Percentiles rank a stretch among this genome's conserved stretches.
phyloP scores from a whole-genome alignment of 495 filamentous ascomycete genomes.

The Hypomontagnella submonticulosa region DNA sequence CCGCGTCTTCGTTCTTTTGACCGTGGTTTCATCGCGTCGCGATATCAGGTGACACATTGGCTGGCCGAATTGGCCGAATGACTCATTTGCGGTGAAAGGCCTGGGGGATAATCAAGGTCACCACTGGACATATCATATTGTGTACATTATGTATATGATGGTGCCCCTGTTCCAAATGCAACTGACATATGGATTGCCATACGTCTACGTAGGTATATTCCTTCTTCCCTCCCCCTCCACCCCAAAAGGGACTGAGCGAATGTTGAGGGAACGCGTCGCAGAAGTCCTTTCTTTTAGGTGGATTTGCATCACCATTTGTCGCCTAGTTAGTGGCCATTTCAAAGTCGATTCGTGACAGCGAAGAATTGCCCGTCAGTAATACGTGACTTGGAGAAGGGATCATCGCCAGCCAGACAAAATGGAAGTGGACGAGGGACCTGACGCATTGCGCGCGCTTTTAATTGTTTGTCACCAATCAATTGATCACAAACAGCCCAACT shows the following conservation, averaged over 20 bases:
- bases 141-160: not conserved
- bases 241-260: conserved; percentile 5
- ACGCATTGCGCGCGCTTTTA: conserved; percentile 20
- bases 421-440: conserved; percentile 15
- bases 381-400: conserved; percentile 11
- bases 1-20: conserved; percentile 9
- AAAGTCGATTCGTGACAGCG: conserved; percentile 27
- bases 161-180: not conserved
- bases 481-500: not conserved
- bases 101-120: not conserved
- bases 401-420: conserved; percentile 28
- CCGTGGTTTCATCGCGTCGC: conserved; percentile 21
- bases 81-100: conserved; percentile 13
- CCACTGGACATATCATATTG: not conserved
- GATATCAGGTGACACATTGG: conserved; percentile 33
- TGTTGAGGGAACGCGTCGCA: conserved; percentile 18
- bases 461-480: conserved; percentile 18
- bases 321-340: conserved; percentile 9
- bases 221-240: not conserved
- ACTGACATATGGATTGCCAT: not conserved
- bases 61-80: too few species aligned
- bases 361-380: conserved; percentile 12
- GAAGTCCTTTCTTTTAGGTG: not conserved
- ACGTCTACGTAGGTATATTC: not conserved
- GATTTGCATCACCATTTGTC: conserved; percentile 18